Evolutionary conservation across 257 asterid species (phyloP).

Genomic region (Eucommia ulmoides): DNA sequence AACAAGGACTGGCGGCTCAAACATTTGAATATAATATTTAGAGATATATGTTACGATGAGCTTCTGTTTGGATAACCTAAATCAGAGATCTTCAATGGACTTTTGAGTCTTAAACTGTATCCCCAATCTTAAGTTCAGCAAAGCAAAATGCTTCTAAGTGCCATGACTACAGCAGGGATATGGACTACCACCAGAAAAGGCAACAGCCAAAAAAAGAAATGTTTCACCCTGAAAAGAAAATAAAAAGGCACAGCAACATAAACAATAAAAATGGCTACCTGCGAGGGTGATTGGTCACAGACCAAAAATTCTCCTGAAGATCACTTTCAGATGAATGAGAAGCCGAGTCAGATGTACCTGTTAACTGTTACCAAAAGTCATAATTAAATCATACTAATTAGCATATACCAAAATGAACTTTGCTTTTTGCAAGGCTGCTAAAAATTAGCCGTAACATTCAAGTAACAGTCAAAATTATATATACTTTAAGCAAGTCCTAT

Average conservation of each 20-base stretch:
- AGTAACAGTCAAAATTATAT: too few relatives aligned
- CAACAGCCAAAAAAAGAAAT: neutral
- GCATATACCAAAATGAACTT: neutral
- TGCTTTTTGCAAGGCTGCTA: neutral
- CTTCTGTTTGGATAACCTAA: too few relatives aligned
- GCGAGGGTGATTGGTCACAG: slow-evolving; percentile 27
- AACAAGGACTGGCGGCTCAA: neutral
- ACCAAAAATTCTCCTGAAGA: slow-evolving; percentile 35
- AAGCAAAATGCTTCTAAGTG: neutral
- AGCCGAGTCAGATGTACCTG: slow-evolving; percentile 40
- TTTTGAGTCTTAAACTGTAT: neutral
- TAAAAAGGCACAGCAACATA: neutral
- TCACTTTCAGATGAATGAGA: slow-evolving; percentile 45
- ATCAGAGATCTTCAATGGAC: neutral
- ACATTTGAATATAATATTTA: neutral
- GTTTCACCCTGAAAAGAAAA: slow-evolving; percentile 7
- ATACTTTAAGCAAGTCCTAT: too few relatives aligned
- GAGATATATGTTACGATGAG: neutral
- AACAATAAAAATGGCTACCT: too few relatives aligned
- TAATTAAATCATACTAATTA: too few relatives aligned
- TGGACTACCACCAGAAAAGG: neutral
- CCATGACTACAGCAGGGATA: neutral
- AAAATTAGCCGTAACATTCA: too few relatives aligned
- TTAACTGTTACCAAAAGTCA: slow-evolving; percentile 23
- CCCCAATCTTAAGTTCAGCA: neutral